Evolutionary conservation across 495 filamentous ascomycete species (phyloP), one percentile per base, ranked within the genome.

Genomic region (Tuber microsphaerosporum): DNA sequence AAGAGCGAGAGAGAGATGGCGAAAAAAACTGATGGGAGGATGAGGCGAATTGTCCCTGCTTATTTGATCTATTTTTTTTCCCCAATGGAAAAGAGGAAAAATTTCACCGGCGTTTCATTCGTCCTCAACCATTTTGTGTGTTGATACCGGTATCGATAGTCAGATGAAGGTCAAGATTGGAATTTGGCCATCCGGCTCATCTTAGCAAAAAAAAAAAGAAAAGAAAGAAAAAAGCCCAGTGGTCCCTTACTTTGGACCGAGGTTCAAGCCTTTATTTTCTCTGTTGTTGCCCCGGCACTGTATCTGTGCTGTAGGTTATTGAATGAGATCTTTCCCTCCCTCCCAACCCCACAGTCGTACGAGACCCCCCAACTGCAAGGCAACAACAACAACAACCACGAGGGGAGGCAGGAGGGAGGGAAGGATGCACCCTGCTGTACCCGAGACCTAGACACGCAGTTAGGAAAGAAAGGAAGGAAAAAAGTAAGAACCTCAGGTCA

Each of bases 1-100:
- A 34, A 26, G 4, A 65, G 26, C 2, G 56, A 31, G 56, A 65
- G 56, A 34, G 56, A 65, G 56, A 65, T 65, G 56, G 56, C 26
- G 31, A 65, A 65, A 65, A 65, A 65, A 65, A 65, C 51, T 61
- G 51, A 61, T 61, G 51, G 12, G 51, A 61, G 51, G 51, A 61
- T 65, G 56, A 65, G 56, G 56, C 56, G 56, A 65, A 65, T 65
- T 65, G 56, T 65, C 26, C 56, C 34, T 65, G 56, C 56, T 17
- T 34, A 31, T 34, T 65, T 34, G 1, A 7, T 12, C 4, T 46
- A 46, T 46, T 65, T 17, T 0, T 19, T 65, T 19, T 65, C 34
- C 26, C 26, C 56, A 31, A 34, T 34, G 14, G 56, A 31, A 31
- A 34, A 65, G 31, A 34, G 14, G 4, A 61, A 31, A 65, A 31